phyloP scores from a whole-genome alignment of 2,329 filamentous ascomycete genomes.

The Stagonosporopsis cucurbitacearum region DNA sequence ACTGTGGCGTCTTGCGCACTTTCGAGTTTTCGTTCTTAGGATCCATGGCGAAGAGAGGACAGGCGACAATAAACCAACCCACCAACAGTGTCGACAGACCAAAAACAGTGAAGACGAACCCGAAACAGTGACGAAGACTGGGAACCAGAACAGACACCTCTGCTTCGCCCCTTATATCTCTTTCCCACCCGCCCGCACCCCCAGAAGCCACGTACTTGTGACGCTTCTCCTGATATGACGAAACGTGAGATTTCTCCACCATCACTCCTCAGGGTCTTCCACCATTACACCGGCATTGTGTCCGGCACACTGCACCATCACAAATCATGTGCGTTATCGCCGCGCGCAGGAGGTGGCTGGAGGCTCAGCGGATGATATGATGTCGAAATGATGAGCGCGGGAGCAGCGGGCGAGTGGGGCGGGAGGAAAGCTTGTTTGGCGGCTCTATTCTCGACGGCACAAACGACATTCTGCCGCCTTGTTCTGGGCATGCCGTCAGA shows the following conservation, averaged over 20 bases:
- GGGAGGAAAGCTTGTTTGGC: not conserved
- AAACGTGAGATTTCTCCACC: not conserved
- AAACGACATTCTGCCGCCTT: not conserved
- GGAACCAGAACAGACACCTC: not conserved
- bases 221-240: not conserved
- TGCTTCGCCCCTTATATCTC: too few species aligned
- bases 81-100: too few species aligned
- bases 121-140: not conserved
- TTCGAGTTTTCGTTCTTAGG: slow-evolving; percentile 60
- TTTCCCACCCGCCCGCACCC: too few species aligned
- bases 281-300: not conserved
- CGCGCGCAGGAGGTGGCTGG: not conserved
- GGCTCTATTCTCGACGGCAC: not conserved
- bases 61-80: too few species aligned
- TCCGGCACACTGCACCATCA: not conserved
- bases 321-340: not conserved
- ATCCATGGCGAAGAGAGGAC: slow-evolving; percentile 48
- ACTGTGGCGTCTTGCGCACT: slow-evolving; percentile 60
- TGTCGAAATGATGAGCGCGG: too few species aligned
- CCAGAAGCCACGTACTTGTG: not conserved
- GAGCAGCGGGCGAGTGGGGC: not conserved
- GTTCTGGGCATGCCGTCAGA: too few species aligned
- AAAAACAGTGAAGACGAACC: too few species aligned
- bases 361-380: not conserved
- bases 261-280: not conserved